A percentile compares a stretch with the other conserved stretches of the same genome.
Conservation (phyloP, 768 basidiomycete species). For the Tricholoma terreum region DNA sequence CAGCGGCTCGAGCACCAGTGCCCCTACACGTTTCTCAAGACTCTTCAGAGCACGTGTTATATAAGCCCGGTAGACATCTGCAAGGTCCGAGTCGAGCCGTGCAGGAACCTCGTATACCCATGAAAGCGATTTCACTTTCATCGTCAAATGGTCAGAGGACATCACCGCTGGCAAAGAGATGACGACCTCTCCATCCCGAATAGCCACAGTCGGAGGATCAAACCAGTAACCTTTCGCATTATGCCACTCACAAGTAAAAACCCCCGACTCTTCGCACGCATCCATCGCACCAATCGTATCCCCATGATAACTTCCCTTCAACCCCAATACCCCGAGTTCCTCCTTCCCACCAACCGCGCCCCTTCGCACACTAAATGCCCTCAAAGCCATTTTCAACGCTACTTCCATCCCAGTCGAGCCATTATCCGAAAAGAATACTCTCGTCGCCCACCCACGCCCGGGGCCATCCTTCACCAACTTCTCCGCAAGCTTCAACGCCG, state of each 20-base stretch:
- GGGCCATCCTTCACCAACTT: slow-evolving; percentile 70
- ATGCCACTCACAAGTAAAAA: slow-evolving; percentile 97
- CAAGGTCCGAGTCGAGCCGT: slow-evolving; percentile 61
- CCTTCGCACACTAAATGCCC: slow-evolving; percentile 48
- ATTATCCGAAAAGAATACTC: slow-evolving; percentile 92
- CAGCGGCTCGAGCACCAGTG: slow-evolving; percentile 86
- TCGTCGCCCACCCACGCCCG: slow-evolving; percentile 86
- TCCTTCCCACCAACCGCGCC: slow-evolving; percentile 32
- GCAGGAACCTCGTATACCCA: slow-evolving; percentile 67
- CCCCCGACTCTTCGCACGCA: slow-evolving; percentile 77
- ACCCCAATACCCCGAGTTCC: slow-evolving; percentile 72
- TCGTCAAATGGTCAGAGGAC: slow-evolving; percentile 5
- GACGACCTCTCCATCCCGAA: slow-evolving; percentile 55
- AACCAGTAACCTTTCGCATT: slow-evolving; percentile 91
- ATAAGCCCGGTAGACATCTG: slow-evolving; percentile 56
- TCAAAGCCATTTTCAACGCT: slow-evolving; percentile 95
- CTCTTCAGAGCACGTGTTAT: slow-evolving; percentile 50
- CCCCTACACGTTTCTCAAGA: slow-evolving; percentile 38
- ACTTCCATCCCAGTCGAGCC: slow-evolving; percentile 97
- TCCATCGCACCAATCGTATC: slow-evolving; percentile 99
- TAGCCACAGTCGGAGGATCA: slow-evolving; percentile 77
- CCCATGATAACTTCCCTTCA: slow-evolving; percentile 94
- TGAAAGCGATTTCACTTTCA: slow-evolving; percentile 45
- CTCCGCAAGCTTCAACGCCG: slow-evolving; percentile 83
- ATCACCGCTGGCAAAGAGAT: slow-evolving; percentile 52